phyloP scores from a whole-genome alignment of 2,329 filamentous ascomycete species.

The Lecanicillium sp. region DNA sequence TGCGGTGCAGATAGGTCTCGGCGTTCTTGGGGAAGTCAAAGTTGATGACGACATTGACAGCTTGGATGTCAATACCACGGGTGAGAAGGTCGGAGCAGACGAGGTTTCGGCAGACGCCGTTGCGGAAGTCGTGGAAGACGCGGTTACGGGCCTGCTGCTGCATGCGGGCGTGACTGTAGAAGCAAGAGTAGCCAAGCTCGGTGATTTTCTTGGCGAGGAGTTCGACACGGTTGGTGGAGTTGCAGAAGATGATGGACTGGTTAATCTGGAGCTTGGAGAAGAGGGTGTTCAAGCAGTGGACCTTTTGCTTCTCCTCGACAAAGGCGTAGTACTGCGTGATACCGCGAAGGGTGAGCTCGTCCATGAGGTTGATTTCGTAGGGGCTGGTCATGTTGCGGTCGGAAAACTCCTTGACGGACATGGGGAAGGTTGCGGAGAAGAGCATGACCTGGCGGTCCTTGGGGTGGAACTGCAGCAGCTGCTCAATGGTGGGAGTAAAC shows the following conservation, averaged over 20 bases:
- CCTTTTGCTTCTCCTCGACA: slow-evolving; percentile 98
- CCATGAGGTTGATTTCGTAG: slow-evolving; percentile 99
- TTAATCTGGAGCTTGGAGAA: slow-evolving; percentile 99
- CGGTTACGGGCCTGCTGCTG: slow-evolving; percentile 93
- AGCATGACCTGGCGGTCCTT: slow-evolving; percentile 99
- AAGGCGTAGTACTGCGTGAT: slow-evolving; percentile 99
- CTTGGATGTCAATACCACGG: slow-evolving; percentile 98
- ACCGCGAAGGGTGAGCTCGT: slow-evolving; percentile 93
- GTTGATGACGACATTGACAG: slow-evolving; percentile 99
- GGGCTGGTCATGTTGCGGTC: slow-evolving; percentile 96
- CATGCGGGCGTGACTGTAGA: slow-evolving; percentile 99
- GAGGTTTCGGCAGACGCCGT: slow-evolving; percentile 93
- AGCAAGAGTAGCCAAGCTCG: slow-evolving; percentile 97
- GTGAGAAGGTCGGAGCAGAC: slow-evolving; percentile 97
- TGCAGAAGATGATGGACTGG: slow-evolving; percentile 99
- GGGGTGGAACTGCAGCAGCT: slow-evolving; percentile 88
- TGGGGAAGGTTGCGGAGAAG: slow-evolving; percentile 94
- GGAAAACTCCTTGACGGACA: slow-evolving; percentile 95
- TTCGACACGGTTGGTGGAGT: slow-evolving; percentile 97
- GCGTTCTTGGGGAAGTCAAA: slow-evolving; percentile 99
- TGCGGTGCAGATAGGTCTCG: slow-evolving; percentile 96
- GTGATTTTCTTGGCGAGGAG: slow-evolving; percentile 98
- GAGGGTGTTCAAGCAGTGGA: slow-evolving; percentile 96
- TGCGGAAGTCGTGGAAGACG: slow-evolving; percentile 98
- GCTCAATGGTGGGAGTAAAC: slow-evolving; percentile 96